Base-by-base conservation (phyloP, 2,329 filamentous ascomycete species). In the Tolypocladium amazonense region DNA sequence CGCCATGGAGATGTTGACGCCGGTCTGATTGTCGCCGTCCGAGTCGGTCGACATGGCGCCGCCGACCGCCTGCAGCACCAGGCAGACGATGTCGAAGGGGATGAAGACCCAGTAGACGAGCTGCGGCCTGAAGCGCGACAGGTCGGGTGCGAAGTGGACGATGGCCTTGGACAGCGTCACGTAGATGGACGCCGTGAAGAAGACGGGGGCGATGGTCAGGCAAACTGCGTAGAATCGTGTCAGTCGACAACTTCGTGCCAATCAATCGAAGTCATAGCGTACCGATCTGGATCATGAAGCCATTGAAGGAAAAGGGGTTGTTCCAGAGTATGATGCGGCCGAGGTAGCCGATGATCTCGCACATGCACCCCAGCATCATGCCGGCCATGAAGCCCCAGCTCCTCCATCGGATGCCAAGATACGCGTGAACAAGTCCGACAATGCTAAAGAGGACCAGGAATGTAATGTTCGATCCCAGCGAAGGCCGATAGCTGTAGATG, bases 221-320 rank as follows among this genome's bases (percentile, higher is more conserved):
- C 82, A 86, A 62, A 69, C 79, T 83, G 56, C 9, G 41, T n/a
- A 12, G 8, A 4, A 1, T 45, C 41, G 8, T 45, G 41, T 45
- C 4, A 45, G 41, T 12, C 41, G 23, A 14, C n/a, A n/a, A 4
- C 5, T 39, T 43, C 6, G 14, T 12, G n/a, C 23, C 41, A 4
- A 3, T 1, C n/a, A 45, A 45, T 4, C n/a, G n/a, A n/a, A n/a
- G n/a, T 12, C 11, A 27, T 37, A 14, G 27, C 77, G 56, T 67
- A 81, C 81, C 75, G 63, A 88, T 87, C 68, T 89, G 83, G n/a
- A 88, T 78, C 68, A 88, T 78, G 68, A 89, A 89, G 9, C 79
- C 83, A 15, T 68, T 67, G 67, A 86, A 80, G 56, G 69, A 75
- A 67, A 85, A 88, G 0, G 84, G 83, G 65, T 88, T 81, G 53